These are phyloP conservation scores for Globisporangium paroecandrum DNA, from an alignment of 352 stramenopile genomes.

Conservation along the genomic window DNA sequence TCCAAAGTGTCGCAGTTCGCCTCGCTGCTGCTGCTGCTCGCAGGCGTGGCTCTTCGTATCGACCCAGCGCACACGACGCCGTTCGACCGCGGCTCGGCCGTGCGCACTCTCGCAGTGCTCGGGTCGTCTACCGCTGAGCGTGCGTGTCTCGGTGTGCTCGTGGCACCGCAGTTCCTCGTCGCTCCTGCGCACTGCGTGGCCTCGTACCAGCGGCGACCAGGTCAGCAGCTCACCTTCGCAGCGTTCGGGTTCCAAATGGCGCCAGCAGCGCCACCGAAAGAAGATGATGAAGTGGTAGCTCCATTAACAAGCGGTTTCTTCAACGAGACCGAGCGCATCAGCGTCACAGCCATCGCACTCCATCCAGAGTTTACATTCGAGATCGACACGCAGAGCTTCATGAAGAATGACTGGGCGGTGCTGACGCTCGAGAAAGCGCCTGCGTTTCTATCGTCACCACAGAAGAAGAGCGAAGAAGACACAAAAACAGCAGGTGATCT, in stretches of 20 bases:
- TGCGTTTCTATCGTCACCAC: background rate
- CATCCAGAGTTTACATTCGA: background rate
- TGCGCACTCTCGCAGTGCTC: slow-evolving; percentile 1
- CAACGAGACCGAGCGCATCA: slow-evolving; percentile 9
- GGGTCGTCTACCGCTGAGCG: background rate
- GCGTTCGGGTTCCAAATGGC: slow-evolving; percentile 3
- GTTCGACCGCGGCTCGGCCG: background rate
- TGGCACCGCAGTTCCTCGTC: slow-evolving; percentile 5
- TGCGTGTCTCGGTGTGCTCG: slow-evolving; percentile 8
- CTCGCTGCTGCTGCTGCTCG: background rate
- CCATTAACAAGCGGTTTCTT: background rate
- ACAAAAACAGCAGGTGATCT: background rate
- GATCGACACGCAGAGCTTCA: background rate
- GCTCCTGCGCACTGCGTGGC: slow-evolving; percentile 8
- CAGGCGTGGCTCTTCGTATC: background rate
- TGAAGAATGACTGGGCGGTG: slow-evolving; percentile 7
- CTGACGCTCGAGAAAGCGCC: background rate
- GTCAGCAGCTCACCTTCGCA: slow-evolving; percentile 2
- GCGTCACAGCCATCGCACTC: background rate
- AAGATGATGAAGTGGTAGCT: background rate
- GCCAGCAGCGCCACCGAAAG: background rate
- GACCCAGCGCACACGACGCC: background rate
- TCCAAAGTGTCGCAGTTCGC: background rate
- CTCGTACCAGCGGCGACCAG: background rate
- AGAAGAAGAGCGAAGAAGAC: background rate